Conservation (phyloP, 345 rosid species). For the Eucalyptus tenuipes region DNA sequence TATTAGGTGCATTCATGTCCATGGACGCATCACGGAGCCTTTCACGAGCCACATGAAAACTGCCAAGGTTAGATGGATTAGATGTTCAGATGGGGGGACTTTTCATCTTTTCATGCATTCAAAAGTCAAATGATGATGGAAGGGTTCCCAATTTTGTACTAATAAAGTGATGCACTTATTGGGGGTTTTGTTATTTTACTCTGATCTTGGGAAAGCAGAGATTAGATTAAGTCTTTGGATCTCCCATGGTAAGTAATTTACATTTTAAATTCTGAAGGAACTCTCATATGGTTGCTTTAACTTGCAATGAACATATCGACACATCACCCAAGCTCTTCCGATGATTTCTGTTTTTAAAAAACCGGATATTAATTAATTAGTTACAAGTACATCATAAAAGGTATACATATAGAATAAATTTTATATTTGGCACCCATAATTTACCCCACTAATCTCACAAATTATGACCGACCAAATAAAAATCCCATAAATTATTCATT, state of each 20-base stretch:
- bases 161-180: neutral
- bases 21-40: neutral
- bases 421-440: neutral
- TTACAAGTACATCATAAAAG: neutral
- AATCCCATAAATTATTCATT: neutral
- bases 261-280: neutral
- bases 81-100: neutral
- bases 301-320: neutral
- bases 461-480: rapidly evolving
- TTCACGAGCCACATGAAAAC: neutral
- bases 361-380: neutral
- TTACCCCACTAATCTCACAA: neutral
- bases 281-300: neutral
- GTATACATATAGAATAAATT: neutral
- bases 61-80: neutral
- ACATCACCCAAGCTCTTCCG: neutral
- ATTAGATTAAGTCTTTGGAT: neutral
- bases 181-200: neutral
- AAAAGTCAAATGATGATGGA: neutral
- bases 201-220: neutral
- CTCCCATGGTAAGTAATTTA: neutral
- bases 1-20: neutral
- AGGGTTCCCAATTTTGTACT: neutral
- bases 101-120: neutral
- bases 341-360: neutral